Base-by-base conservation (phyloP, 805 yeast species). In the Myxozyma vanderwaltii region DNA sequence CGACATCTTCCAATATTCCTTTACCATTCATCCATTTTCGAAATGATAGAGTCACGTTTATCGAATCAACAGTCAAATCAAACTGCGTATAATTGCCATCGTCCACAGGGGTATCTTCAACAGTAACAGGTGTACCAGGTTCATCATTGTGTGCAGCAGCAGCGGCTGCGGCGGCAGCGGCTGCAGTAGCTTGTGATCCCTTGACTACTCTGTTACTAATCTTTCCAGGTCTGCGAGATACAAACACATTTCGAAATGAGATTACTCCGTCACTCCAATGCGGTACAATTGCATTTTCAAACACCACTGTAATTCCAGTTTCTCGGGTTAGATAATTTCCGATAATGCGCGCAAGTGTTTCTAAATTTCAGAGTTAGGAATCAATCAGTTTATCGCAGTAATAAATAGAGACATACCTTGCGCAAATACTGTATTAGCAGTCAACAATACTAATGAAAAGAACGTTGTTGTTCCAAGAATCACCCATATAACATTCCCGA, bases 31-130 rank as follows among this genome's bases (percentile, higher is more conserved):
- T 76, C 95, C 97, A 94, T 68, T 90, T 89, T 53, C 82, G 78
- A 65, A 94, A 83, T 12, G 95, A 88, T 17, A 94, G 75, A 0
- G 96, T 85, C 0, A 94, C 82, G 54, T 86, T 85, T 12, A 91
- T 86, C 65, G 87, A 88, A 59, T 92, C 96, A 15, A 94, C 87
- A 0, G 96, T 89, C 40, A 94, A 72, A 72, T 94, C 99, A 71
- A 86, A 94, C 71, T 94, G 99, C 0, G 99, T 92, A 73, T 91
- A 94, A 73, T 94, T 94, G 0, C 97, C 98, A 70, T 91, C 96
- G 36, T 76, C 68, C 13, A 27, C 44, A 36, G 51, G 53, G 7
- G 56, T 58, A 4, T 27, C 48, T 15, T 2, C 54, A 12, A 47
- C 54, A 8, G 26, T 43, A 1, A 61, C 67, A n/a, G 51, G 49